Base-by-base conservation (phyloP, 345 rosid genomes). In the Eucalyptus viminalis region DNA sequence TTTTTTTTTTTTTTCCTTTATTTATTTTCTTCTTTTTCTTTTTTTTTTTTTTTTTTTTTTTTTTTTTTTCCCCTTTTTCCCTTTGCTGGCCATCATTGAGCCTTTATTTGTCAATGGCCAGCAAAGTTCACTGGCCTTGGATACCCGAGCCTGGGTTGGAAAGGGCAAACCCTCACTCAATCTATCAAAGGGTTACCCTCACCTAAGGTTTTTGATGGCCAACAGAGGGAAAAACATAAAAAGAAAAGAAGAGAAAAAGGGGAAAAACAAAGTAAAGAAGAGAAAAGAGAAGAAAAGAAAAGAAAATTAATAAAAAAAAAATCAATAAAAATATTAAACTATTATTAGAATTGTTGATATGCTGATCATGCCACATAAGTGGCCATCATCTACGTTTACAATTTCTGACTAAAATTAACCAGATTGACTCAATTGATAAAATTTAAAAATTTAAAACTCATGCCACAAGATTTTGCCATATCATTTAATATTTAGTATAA, bases 81-180 rank as follows among this genome's bases (percentile, higher is more conserved):
- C 13, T 24, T 24, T 10, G 3, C 1, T 56, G 2, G 12, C 62
- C 29, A 56, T 24, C 0, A 2, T 22, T 1, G 1, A 56, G 62
- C 27, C 58, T 53, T n/a, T n/a, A n/a, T n/a, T n/a, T 19, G 1
- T 19, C 10, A 53, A 53, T 53, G 24, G 58, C 1, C 0, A 0
- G 24, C 24, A 19, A 19, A 53, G 56, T 56, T 56, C 62, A 22
- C 3, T 10, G 0, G 62, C 29, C 62, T 56, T 3, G 1, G 6
- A 56, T 56, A 17, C 27, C 6, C 3, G 3, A 24, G 29, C 62
- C 6, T 56, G 0, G 27, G 6, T 24, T 24, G 27, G 27, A 29
- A 56, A 56, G 62, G 27, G 58, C 24, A 53, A 53, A 19, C 24
- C 56, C 58, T 53, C 56, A 19, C 56, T 19, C 24, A 2, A 53